Evolutionary conservation across 2,329 filamentous ascomycete genomes (phyloP).

Genomic region (Hypocreales sp.): DNA sequence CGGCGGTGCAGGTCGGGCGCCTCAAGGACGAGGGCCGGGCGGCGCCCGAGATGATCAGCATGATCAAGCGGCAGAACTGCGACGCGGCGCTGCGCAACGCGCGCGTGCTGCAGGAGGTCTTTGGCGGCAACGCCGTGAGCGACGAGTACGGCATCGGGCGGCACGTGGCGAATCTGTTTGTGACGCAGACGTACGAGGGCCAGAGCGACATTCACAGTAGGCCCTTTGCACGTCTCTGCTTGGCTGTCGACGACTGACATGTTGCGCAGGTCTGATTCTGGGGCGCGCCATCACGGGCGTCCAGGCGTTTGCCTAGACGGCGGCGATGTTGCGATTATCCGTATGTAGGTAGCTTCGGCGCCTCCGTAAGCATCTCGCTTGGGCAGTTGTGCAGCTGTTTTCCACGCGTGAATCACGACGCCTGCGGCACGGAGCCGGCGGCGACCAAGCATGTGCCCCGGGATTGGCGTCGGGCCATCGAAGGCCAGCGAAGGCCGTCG

Average conservation of each 20-base stretch:
- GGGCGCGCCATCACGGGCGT: constrained; percentile 57
- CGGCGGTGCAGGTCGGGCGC: constrained; percentile 77
- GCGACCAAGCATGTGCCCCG: too few relatives aligned
- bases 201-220: constrained; percentile 95
- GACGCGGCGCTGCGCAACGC: constrained; percentile 73
- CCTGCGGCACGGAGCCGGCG: too few relatives aligned
- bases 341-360: too few relatives aligned
- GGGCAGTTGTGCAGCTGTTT: too few relatives aligned
- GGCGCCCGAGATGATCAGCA: constrained; percentile 86
- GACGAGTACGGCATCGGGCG: constrained; percentile 93
- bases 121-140: constrained; percentile 94
- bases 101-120: constrained; percentile 77
- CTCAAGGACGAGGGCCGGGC: constrained; percentile 84
- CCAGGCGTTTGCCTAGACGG: constrained; percentile 55
- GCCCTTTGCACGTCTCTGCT: constrained; percentile 13
- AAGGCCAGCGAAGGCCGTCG: constrained; percentile 13
- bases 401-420: too few relatives aligned
- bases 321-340: too few relatives aligned
- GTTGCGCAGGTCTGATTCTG: constrained; percentile 46
- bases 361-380: too few relatives aligned
- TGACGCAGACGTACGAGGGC: constrained; percentile 95
- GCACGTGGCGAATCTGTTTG: constrained; percentile 91
- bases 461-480: constrained; percentile 7
- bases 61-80: constrained; percentile 98
- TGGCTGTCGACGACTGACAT: constrained; percentile 1